Base-by-base conservation (phyloP, 2,329 filamentous ascomycete genomes). In the Colletotrichum sp. region DNA sequence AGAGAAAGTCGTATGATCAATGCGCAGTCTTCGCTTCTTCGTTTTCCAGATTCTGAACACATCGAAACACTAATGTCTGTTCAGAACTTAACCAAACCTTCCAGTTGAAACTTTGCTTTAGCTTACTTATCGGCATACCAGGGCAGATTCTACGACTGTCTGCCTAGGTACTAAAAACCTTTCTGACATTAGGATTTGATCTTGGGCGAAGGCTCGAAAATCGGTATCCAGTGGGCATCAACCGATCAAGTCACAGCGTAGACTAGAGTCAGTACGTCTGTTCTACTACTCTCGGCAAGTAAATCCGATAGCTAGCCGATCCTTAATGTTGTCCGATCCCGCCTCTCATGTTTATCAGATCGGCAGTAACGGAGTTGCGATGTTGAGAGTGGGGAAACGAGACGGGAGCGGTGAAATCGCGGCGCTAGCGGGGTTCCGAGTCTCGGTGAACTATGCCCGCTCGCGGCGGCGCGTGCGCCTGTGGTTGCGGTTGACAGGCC, bases 401-500 rank as follows among this genome's bases (percentile, higher is more conserved):
- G 62, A 67, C 72, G 68, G 68, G 39, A 67, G 68, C 68, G 68
- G 67, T 74, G 39, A 71, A 68, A 13, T 59, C 44, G 59, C 60
- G 67, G 49, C 39, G 62, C 62, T 66, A 52, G 74, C 65, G 65
- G 74, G 70, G 71, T 74, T 76, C 74, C 65, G 64, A 76, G 65
- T 76, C 64, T 76, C 70, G 64, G 69, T 68, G 63, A 73, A 76
- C 16, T 64, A 55, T 65, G 70, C 70, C 59, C 49, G 70, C 64
- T 44, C 59, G 70, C 64, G 34, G 70, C 39, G 55, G 73, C 64
- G 59, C 65, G 73, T 76, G 64, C 64, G 21, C 30, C 26, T 18
- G 39, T 44, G 39, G 39, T 44, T 44, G 39, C 39, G 39, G 39
- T 18, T 44, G 16, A 44, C 39, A 18, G 39, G 36, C 36, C 16